Evolutionary conservation across 2,329 filamentous ascomycete genomes (phyloP).

Genomic region (Neospermospora avenae): DNA sequence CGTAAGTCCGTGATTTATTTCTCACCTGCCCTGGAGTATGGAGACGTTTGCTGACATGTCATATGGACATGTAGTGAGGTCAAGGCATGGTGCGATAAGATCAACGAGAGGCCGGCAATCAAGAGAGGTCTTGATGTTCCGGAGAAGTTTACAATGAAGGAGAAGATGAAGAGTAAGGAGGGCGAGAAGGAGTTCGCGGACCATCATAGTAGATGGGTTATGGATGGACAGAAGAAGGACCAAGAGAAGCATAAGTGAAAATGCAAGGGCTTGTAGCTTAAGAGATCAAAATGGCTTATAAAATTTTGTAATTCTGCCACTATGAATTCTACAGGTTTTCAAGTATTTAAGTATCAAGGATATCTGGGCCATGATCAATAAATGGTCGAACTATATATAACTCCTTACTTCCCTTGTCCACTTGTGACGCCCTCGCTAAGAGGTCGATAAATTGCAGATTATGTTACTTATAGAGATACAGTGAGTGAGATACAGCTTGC

Average conservation of each 20-base stretch:
- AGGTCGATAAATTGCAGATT: too few relatives aligned
- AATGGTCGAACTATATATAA: too few relatives aligned
- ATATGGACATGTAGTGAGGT: conserved; percentile 39
- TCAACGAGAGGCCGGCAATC: conserved; percentile 64
- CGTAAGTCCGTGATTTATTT: conserved; percentile 52
- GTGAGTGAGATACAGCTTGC: too few relatives aligned
- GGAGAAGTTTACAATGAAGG: conserved; percentile 49
- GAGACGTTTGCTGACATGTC: neutral
- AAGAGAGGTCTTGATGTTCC: conserved; percentile 73
- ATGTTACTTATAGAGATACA: too few relatives aligned
- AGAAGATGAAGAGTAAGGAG: conserved; percentile 48
- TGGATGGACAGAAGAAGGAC: conserved; percentile 47
- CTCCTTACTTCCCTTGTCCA: too few relatives aligned
- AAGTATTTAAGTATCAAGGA: too few relatives aligned
- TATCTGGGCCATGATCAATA: too few relatives aligned
- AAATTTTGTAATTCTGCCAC: too few relatives aligned
- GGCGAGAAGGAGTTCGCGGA: conserved; percentile 47
- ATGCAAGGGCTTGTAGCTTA: too few relatives aligned
- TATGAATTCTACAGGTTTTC: too few relatives aligned
- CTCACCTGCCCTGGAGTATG: neutral
- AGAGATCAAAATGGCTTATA: too few relatives aligned
- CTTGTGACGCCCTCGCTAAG: too few relatives aligned
- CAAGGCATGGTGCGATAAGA: conserved; percentile 69
- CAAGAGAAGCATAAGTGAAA: conserved; percentile 36
- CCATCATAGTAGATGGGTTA: conserved; percentile 54